Evolutionary conservation across 75 land plant species (phyloP).

Genomic region (Sequoia sempervirens): DNA sequence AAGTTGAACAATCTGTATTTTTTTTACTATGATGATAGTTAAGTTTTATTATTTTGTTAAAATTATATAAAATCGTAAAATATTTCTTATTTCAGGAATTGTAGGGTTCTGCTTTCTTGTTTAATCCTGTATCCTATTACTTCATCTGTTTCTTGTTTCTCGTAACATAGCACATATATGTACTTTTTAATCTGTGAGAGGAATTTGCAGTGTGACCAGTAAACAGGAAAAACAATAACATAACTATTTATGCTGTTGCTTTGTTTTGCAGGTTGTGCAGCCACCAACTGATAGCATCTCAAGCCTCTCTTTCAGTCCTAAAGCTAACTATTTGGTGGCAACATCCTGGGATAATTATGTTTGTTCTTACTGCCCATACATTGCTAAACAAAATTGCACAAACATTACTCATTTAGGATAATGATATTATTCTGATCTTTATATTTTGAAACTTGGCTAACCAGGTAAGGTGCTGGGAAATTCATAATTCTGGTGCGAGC

Average conservation of each 20-base stretch:
- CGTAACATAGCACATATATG: background rate
- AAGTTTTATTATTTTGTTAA: too few relatives aligned
- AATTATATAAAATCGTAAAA: too few relatives aligned
- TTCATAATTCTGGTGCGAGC: constrained; percentile 45
- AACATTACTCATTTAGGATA: background rate
- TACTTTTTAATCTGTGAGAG: background rate
- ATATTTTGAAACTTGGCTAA: background rate
- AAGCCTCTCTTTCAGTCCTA: constrained; percentile 66
- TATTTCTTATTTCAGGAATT: too few relatives aligned
- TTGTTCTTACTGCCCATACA: background rate
- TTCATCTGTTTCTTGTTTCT: background rate
- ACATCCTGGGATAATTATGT: constrained; percentile 85
- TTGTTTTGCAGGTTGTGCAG: constrained; percentile 41
- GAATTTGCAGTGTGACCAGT: background rate
- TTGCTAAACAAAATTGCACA: background rate
- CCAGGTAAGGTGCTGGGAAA: constrained; percentile 95
- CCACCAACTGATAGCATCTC: constrained; percentile 69
- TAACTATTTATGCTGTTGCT: background rate
- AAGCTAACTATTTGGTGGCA: constrained; percentile 63
- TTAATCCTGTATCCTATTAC: background rate
- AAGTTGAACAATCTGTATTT: background rate
- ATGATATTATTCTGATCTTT: background rate
- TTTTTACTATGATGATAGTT: background rate
- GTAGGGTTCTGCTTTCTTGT: too few relatives aligned
- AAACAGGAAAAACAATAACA: constrained; percentile 1